Evolutionary conservation across 495 filamentous ascomycete genomes (phyloP).

Genomic region (Penicilliopsis zonata): DNA sequence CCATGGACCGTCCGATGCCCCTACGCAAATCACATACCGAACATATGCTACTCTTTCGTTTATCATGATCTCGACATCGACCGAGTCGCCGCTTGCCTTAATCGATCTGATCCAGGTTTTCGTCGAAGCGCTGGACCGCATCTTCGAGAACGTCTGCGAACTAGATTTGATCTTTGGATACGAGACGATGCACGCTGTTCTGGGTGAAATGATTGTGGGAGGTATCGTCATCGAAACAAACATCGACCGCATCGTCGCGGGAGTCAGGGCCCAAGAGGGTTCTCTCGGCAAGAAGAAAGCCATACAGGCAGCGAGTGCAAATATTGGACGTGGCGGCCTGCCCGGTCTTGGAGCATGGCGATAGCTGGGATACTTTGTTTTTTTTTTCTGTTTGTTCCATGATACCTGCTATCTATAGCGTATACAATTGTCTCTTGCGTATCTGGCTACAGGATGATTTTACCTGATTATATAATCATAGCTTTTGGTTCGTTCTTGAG

Average conservation of each 20-base stretch:
- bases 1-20: constrained; percentile 66
- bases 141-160: constrained; percentile 98
- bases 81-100: constrained; percentile 87
- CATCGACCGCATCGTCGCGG: constrained; percentile 74
- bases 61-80: constrained; percentile 95
- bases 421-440: too few species aligned
- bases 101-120: constrained; percentile 97
- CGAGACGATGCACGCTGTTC: constrained; percentile 83
- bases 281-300: constrained; percentile 57
- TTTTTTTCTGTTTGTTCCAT: too few species aligned
- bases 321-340: constrained; percentile 24
- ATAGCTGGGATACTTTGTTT: constrained; percentile 7
- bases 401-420: too few species aligned
- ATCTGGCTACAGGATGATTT: too few species aligned
- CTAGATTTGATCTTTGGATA: constrained; percentile 98
- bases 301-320: constrained; percentile 30
- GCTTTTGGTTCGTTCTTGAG: too few species aligned
- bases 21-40: constrained; percentile 93
- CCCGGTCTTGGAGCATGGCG: constrained; percentile 32
- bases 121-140: constrained; percentile 83
- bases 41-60: constrained; percentile 98
- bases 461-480: too few species aligned
- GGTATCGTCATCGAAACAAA: constrained; percentile 93
- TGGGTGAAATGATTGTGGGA: constrained; percentile 92
- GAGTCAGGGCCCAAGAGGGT: constrained; percentile 73